A percentile compares a stretch with the other conserved stretches of the same genome.
Evolutionary conservation across 2,329 filamentous ascomycete genomes (phyloP).

Genomic region (Niveomyces coronatus): DNA sequence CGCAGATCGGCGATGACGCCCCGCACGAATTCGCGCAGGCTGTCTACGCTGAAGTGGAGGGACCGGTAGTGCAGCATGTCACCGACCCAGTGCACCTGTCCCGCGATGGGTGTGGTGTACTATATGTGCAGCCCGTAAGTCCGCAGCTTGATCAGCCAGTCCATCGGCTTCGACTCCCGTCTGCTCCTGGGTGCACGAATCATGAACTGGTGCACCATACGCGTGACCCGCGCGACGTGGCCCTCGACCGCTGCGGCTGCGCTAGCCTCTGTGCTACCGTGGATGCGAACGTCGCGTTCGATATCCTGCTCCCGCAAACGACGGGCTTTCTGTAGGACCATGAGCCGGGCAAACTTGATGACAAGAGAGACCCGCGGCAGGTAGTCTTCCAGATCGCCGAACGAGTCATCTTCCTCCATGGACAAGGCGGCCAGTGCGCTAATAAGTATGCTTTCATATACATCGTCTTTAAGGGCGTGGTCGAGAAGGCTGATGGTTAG

Average conservation of each 20-base stretch:
- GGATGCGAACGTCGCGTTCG: not conserved
- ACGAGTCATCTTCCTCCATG: constrained; percentile 10
- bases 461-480: constrained; percentile 5
- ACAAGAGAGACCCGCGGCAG: constrained; percentile 8
- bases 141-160: constrained; percentile 11
- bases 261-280: not conserved
- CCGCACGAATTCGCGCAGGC: constrained; percentile 1
- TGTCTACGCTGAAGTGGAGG: constrained; percentile 4
- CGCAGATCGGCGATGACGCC: not conserved
- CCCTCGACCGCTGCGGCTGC: constrained; percentile 2
- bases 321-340: constrained; percentile 9
- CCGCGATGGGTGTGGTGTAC: constrained; percentile 6
- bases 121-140: constrained; percentile 11
- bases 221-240: constrained; percentile 6
- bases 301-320: constrained; percentile 2
- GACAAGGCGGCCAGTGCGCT: constrained; percentile 10
- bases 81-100: constrained; percentile 9
- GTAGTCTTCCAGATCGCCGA: constrained; percentile 3
- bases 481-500: constrained; percentile 5
- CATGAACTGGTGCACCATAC: constrained; percentile 12
- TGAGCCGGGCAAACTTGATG: constrained; percentile 11
- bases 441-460: constrained; percentile 11
- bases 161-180: constrained; percentile 10
- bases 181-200: not conserved
- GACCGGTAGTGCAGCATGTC: constrained; percentile 1